Percentiles rank a stretch among this genome's conserved stretches.
Evolutionary conservation across 2,329 filamentous ascomycete species (phyloP).

Genomic region (Ophiostoma ulmi): DNA sequence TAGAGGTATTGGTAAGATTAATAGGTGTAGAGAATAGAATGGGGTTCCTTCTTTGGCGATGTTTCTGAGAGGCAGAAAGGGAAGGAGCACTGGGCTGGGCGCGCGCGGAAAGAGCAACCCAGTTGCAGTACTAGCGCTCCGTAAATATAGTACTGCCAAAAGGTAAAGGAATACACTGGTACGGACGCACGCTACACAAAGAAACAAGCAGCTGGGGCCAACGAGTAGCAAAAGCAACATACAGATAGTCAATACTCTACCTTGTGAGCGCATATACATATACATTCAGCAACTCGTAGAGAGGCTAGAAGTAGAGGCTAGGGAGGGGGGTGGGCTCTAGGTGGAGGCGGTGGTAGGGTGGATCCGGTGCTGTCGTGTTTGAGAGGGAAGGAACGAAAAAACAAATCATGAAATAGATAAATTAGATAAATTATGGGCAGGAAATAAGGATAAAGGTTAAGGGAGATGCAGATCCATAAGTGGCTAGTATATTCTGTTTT

Average conservation of each 20-base stretch:
- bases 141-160: background rate
- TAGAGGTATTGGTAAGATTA: background rate
- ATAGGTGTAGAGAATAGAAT: slow-evolving; percentile 8
- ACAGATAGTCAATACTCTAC: background rate
- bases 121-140: slow-evolving; percentile 13
- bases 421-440: background rate
- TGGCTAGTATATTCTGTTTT: background rate
- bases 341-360: slow-evolving; percentile 18
- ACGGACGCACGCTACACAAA: slow-evolving; percentile 7
- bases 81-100: slow-evolving; percentile 14
- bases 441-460: slow-evolving; percentile 7
- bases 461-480: background rate
- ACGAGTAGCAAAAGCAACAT: background rate
- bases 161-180: background rate
- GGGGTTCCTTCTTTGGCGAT: slow-evolving; percentile 23
- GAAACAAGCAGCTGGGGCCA: slow-evolving; percentile 2
- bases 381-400: slow-evolving; percentile 19
- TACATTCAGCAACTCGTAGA: background rate
- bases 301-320: background rate
- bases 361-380: slow-evolving; percentile 26
- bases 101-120: slow-evolving; percentile 21
- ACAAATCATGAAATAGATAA: background rate
- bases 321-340: slow-evolving; percentile 19
- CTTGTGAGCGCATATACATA: background rate
- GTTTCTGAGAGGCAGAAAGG: slow-evolving; percentile 17